Evolutionary conservation across 768 basidiomycete genomes (phyloP), one percentile per base, ranked within the genome.

Genomic region (Lactarius hengduanensis): DNA sequence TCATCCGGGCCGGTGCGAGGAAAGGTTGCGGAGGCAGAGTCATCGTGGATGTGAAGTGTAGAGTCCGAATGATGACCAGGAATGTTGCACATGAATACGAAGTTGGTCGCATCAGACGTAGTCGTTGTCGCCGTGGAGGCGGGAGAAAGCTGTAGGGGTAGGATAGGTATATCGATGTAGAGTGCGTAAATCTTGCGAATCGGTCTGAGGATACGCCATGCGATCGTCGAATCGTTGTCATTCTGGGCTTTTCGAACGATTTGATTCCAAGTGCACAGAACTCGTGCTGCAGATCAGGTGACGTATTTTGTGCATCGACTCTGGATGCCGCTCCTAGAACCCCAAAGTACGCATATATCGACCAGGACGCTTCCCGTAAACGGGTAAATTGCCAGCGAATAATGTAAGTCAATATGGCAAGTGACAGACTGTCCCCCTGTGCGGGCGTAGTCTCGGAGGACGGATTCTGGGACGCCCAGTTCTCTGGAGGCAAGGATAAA

Each of bases 341-440:
- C 8, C 0, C 0, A 0, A 0, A 45, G 45, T 10, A 47, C 3
- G 0, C 1, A 2, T 9, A 9, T 2, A 0, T 10, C 8, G 30
- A 9, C 45, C 45, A n/a, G 45, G 1, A 20, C 1, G 1, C 1
- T 2, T 47, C 10, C n/a, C 3, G 3, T 1, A 0, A 22, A 47
- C 2, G n/a, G 10, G 4, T 10, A 22, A 47, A 47, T 47, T 47
- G 45, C 4, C 1, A 11, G 45, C 45, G 45, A 10, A 3, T 9
- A 10, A 45, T n/a, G 20, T 20, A 8, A n/a, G 9, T 45, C 8
- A 45, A n/a, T 8, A 45, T n/a, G 9, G 9, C 43, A n/a, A 45
- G 43, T 4, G 43, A n/a, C 9, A n/a, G 9, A 20, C 8, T 22
- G 45, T 47, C n/a, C 3, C n/a, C 45, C 9, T 22, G 45, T 0